Conservation (phyloP, 441 rosid species). For the Manihot esculenta region DNA sequence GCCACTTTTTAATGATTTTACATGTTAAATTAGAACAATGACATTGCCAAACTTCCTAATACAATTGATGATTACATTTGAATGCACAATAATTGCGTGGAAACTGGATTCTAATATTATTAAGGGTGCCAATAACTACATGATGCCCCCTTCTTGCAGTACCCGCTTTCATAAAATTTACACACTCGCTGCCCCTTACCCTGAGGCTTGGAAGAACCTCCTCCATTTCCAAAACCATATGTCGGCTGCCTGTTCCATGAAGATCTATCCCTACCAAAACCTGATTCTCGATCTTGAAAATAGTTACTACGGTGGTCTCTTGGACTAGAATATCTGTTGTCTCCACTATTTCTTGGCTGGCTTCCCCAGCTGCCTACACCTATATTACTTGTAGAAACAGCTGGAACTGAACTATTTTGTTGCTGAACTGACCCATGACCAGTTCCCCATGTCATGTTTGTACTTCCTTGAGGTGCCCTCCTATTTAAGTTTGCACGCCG, state of each 20-base stretch:
- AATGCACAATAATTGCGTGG: conserved; percentile 25
- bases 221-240: conserved; percentile 49
- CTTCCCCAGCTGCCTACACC: conserved; percentile 41
- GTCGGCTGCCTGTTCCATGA: conserved; percentile 51
- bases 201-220: conserved; percentile 47
- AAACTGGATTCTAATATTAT: conserved; percentile 22
- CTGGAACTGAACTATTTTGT: conserved; percentile 28
- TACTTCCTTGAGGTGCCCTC: conserved; percentile 29
- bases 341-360: conserved; percentile 48
- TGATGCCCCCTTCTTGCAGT: conserved; percentile 80
- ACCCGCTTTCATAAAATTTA: conserved; percentile 78
- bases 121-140: conserved; percentile 84
- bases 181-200: conserved; percentile 79
- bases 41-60: conserved; percentile 23
- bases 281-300: conserved; percentile 41
- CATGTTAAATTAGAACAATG: conserved; percentile 30
- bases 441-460: conserved; percentile 32
- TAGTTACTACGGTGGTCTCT: conserved; percentile 39
- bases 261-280: conserved; percentile 44
- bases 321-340: conserved; percentile 36
- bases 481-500: conserved; percentile 24
- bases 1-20: conserved; percentile 26
- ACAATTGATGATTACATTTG: conserved; percentile 35
- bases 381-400: conserved; percentile 29
- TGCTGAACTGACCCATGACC: conserved; percentile 29